Evolutionary conservation across 1,284 basidiomycete genomes (phyloP).

Genomic region (Ustilago loliicola): DNA sequence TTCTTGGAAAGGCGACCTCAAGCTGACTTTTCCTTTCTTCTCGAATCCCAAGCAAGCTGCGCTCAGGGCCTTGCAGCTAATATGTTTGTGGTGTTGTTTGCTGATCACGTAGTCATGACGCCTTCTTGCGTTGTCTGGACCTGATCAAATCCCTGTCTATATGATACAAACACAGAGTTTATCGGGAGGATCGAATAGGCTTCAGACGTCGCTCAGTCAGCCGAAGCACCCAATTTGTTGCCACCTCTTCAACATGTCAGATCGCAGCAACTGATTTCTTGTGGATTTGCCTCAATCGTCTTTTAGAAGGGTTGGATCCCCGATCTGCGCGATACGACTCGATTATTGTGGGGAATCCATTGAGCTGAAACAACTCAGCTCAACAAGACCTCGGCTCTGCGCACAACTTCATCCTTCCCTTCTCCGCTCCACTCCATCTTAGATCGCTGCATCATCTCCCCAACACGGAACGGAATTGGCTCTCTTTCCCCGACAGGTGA

Average conservation of each 20-base stretch:
- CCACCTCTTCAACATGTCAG: background rate
- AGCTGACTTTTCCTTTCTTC: background rate
- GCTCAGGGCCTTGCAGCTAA: no score
- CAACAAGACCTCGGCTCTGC: background rate
- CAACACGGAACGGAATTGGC: no score
- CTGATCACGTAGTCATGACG: background rate
- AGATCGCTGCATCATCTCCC: no score
- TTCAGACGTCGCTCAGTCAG: background rate
- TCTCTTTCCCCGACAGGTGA: no score
- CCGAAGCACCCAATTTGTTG: background rate
- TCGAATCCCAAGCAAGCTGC: no score
- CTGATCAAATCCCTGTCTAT: background rate
- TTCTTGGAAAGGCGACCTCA: background rate
- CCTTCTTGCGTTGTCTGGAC: background rate
- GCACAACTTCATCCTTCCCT: no score
- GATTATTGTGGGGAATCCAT: background rate
- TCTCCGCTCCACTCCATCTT: no score
- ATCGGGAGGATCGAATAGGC: background rate
- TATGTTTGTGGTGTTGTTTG: background rate
- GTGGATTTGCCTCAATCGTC: background rate
- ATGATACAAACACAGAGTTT: conserved; percentile 3
- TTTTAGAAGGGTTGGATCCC: background rate
- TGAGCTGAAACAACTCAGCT: conserved; percentile 4
- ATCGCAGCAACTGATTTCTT: background rate
- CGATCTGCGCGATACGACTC: background rate